Evolutionary conservation across 495 filamentous ascomycete species (phyloP).

Genomic region (Talaromyces adpressus): DNA sequence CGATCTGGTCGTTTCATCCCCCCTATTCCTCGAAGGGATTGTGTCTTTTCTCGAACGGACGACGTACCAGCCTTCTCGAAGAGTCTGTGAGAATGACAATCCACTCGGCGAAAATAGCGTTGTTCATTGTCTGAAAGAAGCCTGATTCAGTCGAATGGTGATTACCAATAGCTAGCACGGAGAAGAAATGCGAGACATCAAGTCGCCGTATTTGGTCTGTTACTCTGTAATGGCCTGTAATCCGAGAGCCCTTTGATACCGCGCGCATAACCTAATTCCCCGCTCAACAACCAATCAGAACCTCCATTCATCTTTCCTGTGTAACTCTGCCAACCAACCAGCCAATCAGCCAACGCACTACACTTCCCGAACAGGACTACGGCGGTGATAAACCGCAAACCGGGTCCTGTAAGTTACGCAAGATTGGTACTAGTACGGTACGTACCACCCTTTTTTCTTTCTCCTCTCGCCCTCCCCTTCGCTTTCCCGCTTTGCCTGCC

Average conservation of each 20-base stretch:
- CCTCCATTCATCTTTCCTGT: not conserved
- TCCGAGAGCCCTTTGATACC: not conserved
- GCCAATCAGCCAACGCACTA: not conserved
- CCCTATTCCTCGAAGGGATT: not conserved
- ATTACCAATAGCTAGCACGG: not conserved
- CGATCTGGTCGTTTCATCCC: not conserved
- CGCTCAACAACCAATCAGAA: conserved; percentile 19
- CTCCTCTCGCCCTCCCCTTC: conserved; percentile 13
- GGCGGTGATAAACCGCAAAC: conserved; percentile 10
- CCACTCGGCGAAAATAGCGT: no score
- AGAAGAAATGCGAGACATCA: not conserved
- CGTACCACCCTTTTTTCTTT: conserved; percentile 12
- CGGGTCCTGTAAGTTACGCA: not conserved
- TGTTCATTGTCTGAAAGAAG: not conserved
- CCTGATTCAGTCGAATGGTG: not conserved
- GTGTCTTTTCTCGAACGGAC: not conserved
- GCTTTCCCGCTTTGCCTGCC: conserved; percentile 12
- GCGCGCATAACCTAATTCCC: conserved; percentile 12
- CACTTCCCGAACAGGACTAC: conserved; percentile 3
- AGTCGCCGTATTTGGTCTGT: not conserved
- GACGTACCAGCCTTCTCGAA: not conserved
- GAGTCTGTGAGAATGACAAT: not conserved
- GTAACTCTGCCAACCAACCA: not conserved
- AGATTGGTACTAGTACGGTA: not conserved
- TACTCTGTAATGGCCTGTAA: not conserved